phyloP scores from a whole-genome alignment of 345 rosid species.

The Dipteronia dyeriana region DNA sequence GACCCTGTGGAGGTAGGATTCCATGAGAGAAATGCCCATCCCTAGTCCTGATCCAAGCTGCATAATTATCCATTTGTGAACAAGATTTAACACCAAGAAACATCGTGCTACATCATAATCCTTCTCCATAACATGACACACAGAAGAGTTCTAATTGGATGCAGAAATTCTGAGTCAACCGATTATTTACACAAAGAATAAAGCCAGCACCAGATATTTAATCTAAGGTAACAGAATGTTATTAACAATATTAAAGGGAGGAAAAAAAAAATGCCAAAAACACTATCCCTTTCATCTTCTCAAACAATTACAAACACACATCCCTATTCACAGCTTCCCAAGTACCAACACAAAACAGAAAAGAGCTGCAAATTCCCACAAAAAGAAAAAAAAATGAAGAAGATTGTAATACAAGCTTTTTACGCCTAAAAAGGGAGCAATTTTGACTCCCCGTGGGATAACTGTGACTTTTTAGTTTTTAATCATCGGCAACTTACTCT shows the following conservation, averaged over 20 bases:
- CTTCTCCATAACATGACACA: neutral
- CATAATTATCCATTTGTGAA: neutral
- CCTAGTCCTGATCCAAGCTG: too few species aligned
- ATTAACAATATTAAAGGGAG: conserved; percentile 15
- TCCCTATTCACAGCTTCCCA: conserved; percentile 16
- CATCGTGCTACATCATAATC: neutral
- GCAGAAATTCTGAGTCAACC: neutral
- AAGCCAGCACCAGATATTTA: conserved; percentile 35
- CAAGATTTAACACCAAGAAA: neutral
- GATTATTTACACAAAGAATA: conserved; percentile 42
- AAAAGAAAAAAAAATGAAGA: neutral
- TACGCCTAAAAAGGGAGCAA: conserved; percentile 22
- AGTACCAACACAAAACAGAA: conserved; percentile 3
- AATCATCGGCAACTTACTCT: conserved; percentile 20
- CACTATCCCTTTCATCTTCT: conserved; percentile 27
- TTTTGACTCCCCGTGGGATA: conserved; percentile 21
- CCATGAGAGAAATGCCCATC: too few species aligned
- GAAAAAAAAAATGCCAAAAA: conserved; percentile 14
- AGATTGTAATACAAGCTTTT: conserved; percentile 15
- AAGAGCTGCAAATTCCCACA: conserved; percentile 23
- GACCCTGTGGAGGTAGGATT: too few species aligned
- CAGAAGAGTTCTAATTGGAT: neutral
- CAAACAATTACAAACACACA: conserved; percentile 43
- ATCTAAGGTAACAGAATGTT: conserved; percentile 17
- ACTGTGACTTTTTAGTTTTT: conserved; percentile 3